Percentiles rank a stretch among this genome's conserved stretches.
These are phyloP conservation scores for Xylariaceae sp. DNA, from an alignment of 2,329 filamentous ascomycete species.

Conservation along the genomic window DNA sequence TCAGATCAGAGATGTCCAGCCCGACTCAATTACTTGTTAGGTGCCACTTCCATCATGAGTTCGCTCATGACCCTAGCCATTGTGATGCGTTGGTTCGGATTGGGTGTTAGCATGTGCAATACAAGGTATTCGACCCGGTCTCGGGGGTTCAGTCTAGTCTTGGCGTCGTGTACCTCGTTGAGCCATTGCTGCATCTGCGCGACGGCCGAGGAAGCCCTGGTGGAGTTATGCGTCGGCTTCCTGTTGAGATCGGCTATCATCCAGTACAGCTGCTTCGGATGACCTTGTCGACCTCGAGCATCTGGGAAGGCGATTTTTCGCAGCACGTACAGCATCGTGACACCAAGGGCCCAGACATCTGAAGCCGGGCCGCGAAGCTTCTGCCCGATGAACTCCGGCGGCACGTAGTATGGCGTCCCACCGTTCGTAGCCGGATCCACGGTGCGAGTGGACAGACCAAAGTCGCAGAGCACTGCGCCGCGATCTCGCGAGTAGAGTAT, in stretches of 20 bases:
- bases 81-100: constrained; percentile 55
- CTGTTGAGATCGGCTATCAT: constrained; percentile 59
- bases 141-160: constrained; percentile 47
- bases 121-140: constrained; percentile 57
- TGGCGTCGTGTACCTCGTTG: constrained; percentile 53
- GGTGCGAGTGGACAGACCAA: constrained; percentile 56
- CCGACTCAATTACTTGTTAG: constrained; percentile 25
- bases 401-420: constrained; percentile 64
- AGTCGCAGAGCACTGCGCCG: constrained; percentile 63
- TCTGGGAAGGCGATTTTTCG: constrained; percentile 60
- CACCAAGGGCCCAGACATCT: constrained; percentile 62
- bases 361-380: constrained; percentile 57
- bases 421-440: constrained; percentile 52
- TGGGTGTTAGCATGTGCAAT: constrained; percentile 56
- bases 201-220: constrained; percentile 42
- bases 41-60: constrained; percentile 39
- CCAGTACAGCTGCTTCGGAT: constrained; percentile 59
- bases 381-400: constrained; percentile 61
- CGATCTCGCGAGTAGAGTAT: constrained; percentile 62
- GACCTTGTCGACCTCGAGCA: constrained; percentile 49
- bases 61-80: constrained; percentile 55
- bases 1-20: background rate
- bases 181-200: constrained; percentile 61
- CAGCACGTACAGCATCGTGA: constrained; percentile 63
- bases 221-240: constrained; percentile 31